Evolutionary conservation across 2,329 filamentous ascomycete species (phyloP).

Genomic region (Metarhizium album): DNA sequence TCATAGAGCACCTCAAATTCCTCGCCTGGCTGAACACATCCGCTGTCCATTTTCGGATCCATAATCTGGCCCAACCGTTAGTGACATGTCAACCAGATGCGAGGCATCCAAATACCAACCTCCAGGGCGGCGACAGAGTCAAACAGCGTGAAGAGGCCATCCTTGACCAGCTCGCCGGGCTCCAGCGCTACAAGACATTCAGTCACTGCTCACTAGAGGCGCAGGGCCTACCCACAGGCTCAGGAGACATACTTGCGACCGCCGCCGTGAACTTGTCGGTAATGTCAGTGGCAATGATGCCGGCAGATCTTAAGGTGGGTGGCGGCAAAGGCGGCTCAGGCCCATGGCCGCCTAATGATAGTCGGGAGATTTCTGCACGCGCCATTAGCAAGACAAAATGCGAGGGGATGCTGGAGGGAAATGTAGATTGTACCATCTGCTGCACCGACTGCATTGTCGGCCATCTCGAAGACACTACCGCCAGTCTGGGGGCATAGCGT

Average conservation of each 20-base stretch:
- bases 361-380: constrained; percentile 27
- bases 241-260: constrained; percentile 33
- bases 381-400: constrained; percentile 14
- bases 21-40: constrained; percentile 66
- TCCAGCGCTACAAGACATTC: constrained; percentile 47
- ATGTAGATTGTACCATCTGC: constrained; percentile 22
- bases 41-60: constrained; percentile 98
- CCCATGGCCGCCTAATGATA: constrained; percentile 26
- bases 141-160: constrained; percentile 88
- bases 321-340: constrained; percentile 22
- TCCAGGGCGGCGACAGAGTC: constrained; percentile 85
- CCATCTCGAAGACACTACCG: constrained; percentile 16
- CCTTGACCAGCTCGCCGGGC: constrained; percentile 80
- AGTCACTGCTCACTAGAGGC: not conserved
- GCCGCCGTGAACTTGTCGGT: constrained; percentile 45
- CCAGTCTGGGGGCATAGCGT: constrained; percentile 5
- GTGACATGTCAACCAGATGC: not conserved
- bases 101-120: constrained; percentile 27
- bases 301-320: constrained; percentile 32
- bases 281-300: constrained; percentile 47
- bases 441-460: constrained; percentile 23
- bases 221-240: constrained; percentile 2
- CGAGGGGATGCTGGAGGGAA: not conserved
- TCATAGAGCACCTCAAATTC: constrained; percentile 79
- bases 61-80: constrained; percentile 58